These are phyloP conservation scores for Ganoderma multipileum DNA, from an alignment of 1,284 basidiomycete genomes.

Conservation along the genomic window DNA sequence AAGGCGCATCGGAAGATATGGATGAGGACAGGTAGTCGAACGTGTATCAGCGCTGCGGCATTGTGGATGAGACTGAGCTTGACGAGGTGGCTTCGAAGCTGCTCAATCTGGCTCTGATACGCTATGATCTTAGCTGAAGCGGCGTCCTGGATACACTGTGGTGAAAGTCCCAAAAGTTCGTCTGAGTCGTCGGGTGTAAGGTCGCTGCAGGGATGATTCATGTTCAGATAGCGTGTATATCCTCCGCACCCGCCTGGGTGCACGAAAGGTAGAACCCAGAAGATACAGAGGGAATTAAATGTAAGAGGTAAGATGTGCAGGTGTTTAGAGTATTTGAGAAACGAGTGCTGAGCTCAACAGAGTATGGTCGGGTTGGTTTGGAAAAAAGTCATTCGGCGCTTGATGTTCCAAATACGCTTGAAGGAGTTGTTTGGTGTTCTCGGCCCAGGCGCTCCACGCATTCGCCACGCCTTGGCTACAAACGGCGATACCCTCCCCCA, in stretches of 20 bases:
- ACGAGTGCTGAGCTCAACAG: too few species aligned
- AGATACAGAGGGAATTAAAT: too few species aligned
- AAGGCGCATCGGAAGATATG: not conserved
- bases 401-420: not conserved
- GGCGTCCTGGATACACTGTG: not conserved
- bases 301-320: too few species aligned
- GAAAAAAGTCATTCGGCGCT: not conserved
- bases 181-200: not conserved
- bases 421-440: too few species aligned
- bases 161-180: not conserved
- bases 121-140: not conserved
- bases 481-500: too few species aligned
- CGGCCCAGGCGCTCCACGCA: too few species aligned
- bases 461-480: too few species aligned
- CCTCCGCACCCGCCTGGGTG: too few species aligned
- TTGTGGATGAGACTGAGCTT: not conserved
- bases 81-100: not conserved
- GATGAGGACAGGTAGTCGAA: not conserved
- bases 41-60: not conserved
- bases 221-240: not conserved
- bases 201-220: not conserved
- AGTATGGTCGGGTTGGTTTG: too few species aligned
- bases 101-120: not conserved
- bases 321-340: too few species aligned
- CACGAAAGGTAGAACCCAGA: too few species aligned